Evolutionary conservation across 2,329 filamentous ascomycete genomes (phyloP), one percentile per base, ranked within the genome.

Genomic region (Colletotrichum spaethianum): DNA sequence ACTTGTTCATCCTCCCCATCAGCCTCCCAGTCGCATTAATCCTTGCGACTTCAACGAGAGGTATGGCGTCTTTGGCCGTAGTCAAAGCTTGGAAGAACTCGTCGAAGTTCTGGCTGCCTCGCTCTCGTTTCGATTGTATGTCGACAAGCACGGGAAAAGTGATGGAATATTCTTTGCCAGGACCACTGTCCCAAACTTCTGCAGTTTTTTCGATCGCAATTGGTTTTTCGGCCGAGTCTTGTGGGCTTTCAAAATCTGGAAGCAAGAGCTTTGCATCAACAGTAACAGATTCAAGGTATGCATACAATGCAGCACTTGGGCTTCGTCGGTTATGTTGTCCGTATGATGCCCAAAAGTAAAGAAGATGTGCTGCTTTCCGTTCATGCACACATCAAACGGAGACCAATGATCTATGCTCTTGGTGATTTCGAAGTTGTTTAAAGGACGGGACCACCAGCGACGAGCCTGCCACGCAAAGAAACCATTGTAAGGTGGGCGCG

Each of bases 301-400:
- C 61, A 63, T 53, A 28, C 61, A 63, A 28, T 53, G 61, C 31
- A 63, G 4, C 14, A 63, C 46, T 2, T 16, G 12, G 2, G 40
- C 12, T 8, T 53, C 23, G 20, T 63, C 18, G 11, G 61, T 63
- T 2, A 31, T 40, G 11, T n/a, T 18, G 16, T 33, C n/a, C 20
- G 31, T 63, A 4, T 55, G 46, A n/a, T 63, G 46, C 18, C 46
- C 61, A 20, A 48, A 48, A 9, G 36, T 14, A 5, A 40, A 36
- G 31, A 63, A 63, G 2, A 40, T 8, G 31, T 63, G 61, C 31
- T 63, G 44, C 18, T 6, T 26, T 3, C n/a, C 46, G 26, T 38
- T 31, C n/a, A 23, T 38, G 50, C 61, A 63, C 4, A 28, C 42
- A 8, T 28, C 38, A 20, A 44, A 44, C 18, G 38, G 28, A 33